phyloP scores from a whole-genome alignment of 345 rosid genomes.

The Eucalyptus cloeziana region DNA sequence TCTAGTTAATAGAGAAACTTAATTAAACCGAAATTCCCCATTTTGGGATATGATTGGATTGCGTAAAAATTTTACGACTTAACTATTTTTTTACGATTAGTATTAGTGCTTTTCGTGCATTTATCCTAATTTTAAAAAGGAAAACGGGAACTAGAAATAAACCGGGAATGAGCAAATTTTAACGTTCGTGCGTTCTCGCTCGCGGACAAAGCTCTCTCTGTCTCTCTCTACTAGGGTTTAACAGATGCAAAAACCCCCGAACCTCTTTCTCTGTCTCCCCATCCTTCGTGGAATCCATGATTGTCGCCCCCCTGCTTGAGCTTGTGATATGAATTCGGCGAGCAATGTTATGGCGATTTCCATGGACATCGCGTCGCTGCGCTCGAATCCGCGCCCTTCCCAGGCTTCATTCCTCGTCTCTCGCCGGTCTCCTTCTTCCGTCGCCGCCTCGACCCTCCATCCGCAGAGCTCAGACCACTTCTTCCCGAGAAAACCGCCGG shows the following conservation, averaged over 20 bases:
- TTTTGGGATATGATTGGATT: accelerated
- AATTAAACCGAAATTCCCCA: accelerated
- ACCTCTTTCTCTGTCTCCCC: not conserved
- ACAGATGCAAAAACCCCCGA: not conserved
- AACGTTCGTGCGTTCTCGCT: not conserved
- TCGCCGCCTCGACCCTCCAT: not conserved
- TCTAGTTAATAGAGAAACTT: not conserved
- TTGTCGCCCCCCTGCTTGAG: not conserved
- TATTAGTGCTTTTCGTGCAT: not conserved
- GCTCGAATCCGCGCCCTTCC: not conserved
- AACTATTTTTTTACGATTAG: accelerated
- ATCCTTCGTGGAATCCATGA: not conserved
- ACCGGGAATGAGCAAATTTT: not conserved
- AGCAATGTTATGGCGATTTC: not conserved
- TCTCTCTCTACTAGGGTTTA: not conserved
- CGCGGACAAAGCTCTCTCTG: not conserved
- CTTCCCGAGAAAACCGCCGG: not conserved
- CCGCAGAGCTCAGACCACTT: not conserved
- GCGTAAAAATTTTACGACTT: accelerated
- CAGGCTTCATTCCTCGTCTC: not conserved
- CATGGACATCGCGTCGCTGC: not conserved
- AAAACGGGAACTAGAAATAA: not conserved
- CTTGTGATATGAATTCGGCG: not conserved
- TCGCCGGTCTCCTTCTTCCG: not conserved
- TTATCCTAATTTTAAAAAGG: not conserved